phyloP scores from a whole-genome alignment of 768 basidiomycete species.

The Agaricus sinodeliciosus region DNA sequence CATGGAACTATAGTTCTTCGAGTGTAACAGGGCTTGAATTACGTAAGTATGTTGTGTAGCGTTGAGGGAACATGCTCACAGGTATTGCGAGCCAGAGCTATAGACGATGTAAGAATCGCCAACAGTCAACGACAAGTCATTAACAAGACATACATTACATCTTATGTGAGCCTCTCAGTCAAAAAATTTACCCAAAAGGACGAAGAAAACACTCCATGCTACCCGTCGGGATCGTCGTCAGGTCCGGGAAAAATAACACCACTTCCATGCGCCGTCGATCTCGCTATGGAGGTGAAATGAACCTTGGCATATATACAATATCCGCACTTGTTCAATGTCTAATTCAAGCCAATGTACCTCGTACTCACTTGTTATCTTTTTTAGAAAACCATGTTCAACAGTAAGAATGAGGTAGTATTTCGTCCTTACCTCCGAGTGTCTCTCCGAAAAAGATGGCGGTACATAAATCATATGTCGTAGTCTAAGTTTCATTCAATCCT shows the following conservation, averaged over 20 bases:
- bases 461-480: conserved; percentile 14
- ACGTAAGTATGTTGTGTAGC: neutral
- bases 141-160: conserved; percentile 5
- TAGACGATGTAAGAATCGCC: neutral
- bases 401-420: conserved; percentile 31
- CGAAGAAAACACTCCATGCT: conserved; percentile 10
- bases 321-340: conserved; percentile 17
- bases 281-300: conserved; percentile 14
- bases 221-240: conserved; percentile 17
- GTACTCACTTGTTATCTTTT: conserved; percentile 32
- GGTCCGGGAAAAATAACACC: conserved; percentile 16
- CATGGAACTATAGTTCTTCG: conserved; percentile 19
- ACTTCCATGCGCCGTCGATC: conserved; percentile 17
- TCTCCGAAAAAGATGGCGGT: conserved; percentile 33
- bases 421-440: conserved; percentile 23
- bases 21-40: conserved; percentile 17
- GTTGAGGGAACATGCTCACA: conserved; percentile 7
- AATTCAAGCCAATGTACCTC: neutral
- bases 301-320: conserved; percentile 15
- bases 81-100: conserved; percentile 21
- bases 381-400: conserved; percentile 30
- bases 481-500: neutral
- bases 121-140: neutral
- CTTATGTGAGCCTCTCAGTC: conserved; percentile 6
- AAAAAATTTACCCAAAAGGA: conserved; percentile 5